Conservation (phyloP, 2,329 filamentous ascomycete genomes). For the Fonsecaea nubica region DNA sequence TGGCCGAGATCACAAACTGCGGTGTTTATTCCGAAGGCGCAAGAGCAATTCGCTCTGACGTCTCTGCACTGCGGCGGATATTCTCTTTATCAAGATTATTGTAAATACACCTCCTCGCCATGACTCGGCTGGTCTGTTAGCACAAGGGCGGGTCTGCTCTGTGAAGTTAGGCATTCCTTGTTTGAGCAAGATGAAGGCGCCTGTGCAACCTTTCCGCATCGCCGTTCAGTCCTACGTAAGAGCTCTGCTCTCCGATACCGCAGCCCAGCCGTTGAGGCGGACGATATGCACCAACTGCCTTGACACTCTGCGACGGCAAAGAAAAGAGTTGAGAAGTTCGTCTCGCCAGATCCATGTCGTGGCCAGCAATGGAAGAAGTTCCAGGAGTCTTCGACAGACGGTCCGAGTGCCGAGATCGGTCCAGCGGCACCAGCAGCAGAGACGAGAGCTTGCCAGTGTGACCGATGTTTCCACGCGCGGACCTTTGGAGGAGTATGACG, state of each 20-base stretch:
- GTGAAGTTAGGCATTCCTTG: neutral
- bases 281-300: slow-evolving; percentile 31
- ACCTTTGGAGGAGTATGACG: slow-evolving; percentile 87
- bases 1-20: slow-evolving; percentile 6
- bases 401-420: neutral
- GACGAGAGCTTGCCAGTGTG: slow-evolving; percentile 33
- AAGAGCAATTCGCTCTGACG: neutral
- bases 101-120: neutral
- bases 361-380: neutral
- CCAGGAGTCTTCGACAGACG: neutral
- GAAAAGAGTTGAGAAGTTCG: slow-evolving; percentile 3
- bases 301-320: slow-evolving; percentile 18
- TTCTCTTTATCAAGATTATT: neutral
- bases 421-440: slow-evolving; percentile 10
- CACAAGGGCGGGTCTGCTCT: neutral
- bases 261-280: slow-evolving; percentile 14
- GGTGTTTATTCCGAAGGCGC: slow-evolving; percentile 14
- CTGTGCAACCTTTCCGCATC: slow-evolving; percentile 26
- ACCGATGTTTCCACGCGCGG: slow-evolving; percentile 52
- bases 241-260: slow-evolving; percentile 27
- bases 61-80: neutral
- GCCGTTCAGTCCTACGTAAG: slow-evolving; percentile 35
- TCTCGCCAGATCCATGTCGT: slow-evolving; percentile 16
- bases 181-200: slow-evolving; percentile 32
- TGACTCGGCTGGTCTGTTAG: neutral